Evolutionary conservation across 106 monocot genomes (phyloP).

Genomic region (Apostasia shenzhenica): DNA sequence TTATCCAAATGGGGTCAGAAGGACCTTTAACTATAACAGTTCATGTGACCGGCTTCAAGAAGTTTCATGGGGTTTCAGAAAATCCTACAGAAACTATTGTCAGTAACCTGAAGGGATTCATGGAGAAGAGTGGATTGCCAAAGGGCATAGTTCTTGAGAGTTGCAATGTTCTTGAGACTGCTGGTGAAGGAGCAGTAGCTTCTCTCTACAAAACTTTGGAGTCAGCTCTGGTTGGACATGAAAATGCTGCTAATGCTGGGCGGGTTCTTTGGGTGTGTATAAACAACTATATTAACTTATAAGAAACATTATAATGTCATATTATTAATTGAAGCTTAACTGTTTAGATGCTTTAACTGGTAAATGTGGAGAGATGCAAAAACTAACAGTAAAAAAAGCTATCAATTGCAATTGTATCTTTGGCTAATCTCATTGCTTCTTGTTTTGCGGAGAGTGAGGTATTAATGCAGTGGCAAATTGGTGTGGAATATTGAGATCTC

Average conservation of each 20-base stretch:
- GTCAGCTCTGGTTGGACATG: slow-evolving; percentile 26
- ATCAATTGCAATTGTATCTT: too few species aligned
- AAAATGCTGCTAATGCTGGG: slow-evolving; percentile 25
- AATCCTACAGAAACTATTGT: slow-evolving; percentile 95
- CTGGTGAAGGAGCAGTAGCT: slow-evolving; percentile 70
- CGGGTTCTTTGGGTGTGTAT: slow-evolving; percentile 58
- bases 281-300: neutral
- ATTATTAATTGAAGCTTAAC: neutral
- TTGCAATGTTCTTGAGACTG: slow-evolving; percentile 82
- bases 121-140: slow-evolving; percentile 65
- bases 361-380: too few species aligned
- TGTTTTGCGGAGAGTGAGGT: too few species aligned
- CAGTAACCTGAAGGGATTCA: slow-evolving; percentile 54
- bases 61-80: slow-evolving; percentile 85
- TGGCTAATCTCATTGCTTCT: too few species aligned
- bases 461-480: too few species aligned
- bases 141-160: slow-evolving; percentile 72
- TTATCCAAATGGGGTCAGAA: slow-evolving; percentile 73
- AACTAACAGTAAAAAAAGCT: too few species aligned
- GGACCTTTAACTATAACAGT: slow-evolving; percentile 71
- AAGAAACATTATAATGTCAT: neutral
- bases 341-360: too few species aligned
- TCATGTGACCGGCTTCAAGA: slow-evolving; percentile 94
- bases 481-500: too few species aligned
- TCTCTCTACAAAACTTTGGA: slow-evolving; percentile 59